Evolutionary conservation across 345 rosid genomes (phyloP), one percentile per base, ranked within the genome.

Genomic region (Gossypium longicalyx): DNA sequence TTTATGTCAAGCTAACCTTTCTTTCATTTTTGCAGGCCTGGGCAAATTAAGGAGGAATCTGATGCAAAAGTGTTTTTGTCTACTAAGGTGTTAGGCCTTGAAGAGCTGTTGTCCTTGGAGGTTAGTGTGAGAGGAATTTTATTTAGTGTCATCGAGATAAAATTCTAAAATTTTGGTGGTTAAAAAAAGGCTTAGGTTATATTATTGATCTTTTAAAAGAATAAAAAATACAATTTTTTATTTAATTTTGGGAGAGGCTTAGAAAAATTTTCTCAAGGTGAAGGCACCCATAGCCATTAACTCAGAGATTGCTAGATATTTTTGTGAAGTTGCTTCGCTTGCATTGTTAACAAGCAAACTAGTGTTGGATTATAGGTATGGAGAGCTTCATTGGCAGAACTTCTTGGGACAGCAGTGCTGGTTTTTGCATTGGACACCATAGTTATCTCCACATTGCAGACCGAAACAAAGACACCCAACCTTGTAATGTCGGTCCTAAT

Each of bases 371-470:
- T 73, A 12, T 85, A 88, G 88, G 79, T 88, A 86, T 88, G 87
- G 87, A 79, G 84, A 51, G 89, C 91, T 67, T 76, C 87, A 25
- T 22, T 83, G 2, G 75, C 83, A 45, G 91, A 88, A 77, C 59
- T 86, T 53, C 72, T 88, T 58, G 91, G 86, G 63, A 83, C 89
- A 29, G 78, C 84, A 41, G 76, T 74, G 59, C 83, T 88, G 4
- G 62, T 84, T 45, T 86, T 88, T 75, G 69, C 87, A 4, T 63
- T 86, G 12, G 80, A 86, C 58, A 80, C 78, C 2, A 61, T 82
- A 54, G 81, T 84, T 10, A 68, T 78, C 69, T 74, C 86, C 7
- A 82, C 86, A 59, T 64, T 78, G 60, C 74, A 82, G 43, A 73
- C 82, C 2, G 68, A 74, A 9, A 78, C 74, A 10, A 7, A 78